Percentiles rank a stretch among this genome's conserved stretches.
Evolutionary conservation across 73 alveolate species (phyloP).

Genomic region (Loxodes magnus): DNA sequence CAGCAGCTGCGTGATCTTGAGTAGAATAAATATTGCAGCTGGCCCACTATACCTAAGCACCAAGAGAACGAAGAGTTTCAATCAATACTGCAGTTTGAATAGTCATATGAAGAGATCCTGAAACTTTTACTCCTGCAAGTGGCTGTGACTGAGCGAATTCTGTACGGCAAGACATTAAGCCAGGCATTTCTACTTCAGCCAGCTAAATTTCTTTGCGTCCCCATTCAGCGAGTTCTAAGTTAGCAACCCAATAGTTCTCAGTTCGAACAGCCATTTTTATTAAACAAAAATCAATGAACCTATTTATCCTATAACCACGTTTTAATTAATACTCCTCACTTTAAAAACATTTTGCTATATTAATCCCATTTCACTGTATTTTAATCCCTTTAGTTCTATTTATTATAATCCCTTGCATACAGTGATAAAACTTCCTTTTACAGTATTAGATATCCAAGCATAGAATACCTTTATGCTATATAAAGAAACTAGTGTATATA

Average conservation of each 20-base stretch:
- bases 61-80: conserved; percentile 77
- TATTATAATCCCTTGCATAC: too few relatives aligned
- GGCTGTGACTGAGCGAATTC: conserved; percentile 79
- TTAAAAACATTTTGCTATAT: too few relatives aligned
- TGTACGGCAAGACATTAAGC: conserved; percentile 79
- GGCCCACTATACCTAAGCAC: conserved; percentile 93
- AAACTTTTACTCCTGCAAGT: conserved; percentile 76
- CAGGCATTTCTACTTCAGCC: conserved; percentile 95
- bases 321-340: not conserved
- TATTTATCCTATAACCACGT: conserved; percentile 18
- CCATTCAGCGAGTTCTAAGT: conserved; percentile 79
- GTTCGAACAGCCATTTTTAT: too few relatives aligned
- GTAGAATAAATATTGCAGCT: conserved; percentile 93
- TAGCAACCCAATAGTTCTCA: conserved; percentile 62
- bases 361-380: too few relatives aligned
- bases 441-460: too few relatives aligned
- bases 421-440: too few relatives aligned
- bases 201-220: conserved; percentile 87
- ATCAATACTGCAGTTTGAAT: conserved; percentile 91
- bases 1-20: conserved; percentile 97
- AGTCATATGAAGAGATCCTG: conserved; percentile 95
- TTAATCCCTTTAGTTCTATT: too few relatives aligned
- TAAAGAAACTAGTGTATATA: too few relatives aligned
- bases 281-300: too few relatives aligned
- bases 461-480: too few relatives aligned